A percentile compares a stretch with the other conserved stretches of the same genome.
phyloP scores from a whole-genome alignment of 1,284 basidiomycete species.

The Melampsora larici-populina region DNA sequence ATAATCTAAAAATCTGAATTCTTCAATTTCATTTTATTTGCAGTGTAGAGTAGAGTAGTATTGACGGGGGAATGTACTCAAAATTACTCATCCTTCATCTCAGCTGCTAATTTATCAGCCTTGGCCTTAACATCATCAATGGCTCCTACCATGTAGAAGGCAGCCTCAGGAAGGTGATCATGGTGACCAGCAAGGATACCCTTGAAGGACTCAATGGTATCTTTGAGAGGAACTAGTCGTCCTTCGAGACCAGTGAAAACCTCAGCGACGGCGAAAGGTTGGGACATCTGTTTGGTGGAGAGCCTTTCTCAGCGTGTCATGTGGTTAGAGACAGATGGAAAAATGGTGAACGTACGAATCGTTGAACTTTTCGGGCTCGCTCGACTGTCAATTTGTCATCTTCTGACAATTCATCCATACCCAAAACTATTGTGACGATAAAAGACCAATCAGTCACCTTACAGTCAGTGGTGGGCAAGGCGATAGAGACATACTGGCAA shows the following conservation, averaged over 20 bases:
- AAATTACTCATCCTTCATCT: constrained; percentile 59
- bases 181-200: constrained; percentile 87
- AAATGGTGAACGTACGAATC: constrained; percentile 35
- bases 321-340: constrained; percentile 44
- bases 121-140: constrained; percentile 94
- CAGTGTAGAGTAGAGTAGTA: not conserved
- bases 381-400: constrained; percentile 97
- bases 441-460: constrained; percentile 59
- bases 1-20: not conserved
- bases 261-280: constrained; percentile 98
- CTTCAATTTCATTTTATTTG: not conserved
- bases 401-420: constrained; percentile 99
- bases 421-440: constrained; percentile 73
- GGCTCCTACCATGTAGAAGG: constrained; percentile 65
- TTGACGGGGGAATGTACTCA: not conserved
- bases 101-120: constrained; percentile 92
- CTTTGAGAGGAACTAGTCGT: constrained; percentile 87
- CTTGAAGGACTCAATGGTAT: constrained; percentile 88
- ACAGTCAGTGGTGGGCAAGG: not conserved
- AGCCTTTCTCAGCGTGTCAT: constrained; percentile 47
- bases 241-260: constrained; percentile 99
- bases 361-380: constrained; percentile 61
- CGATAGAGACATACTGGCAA: constrained; percentile 54
- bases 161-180: constrained; percentile 82
- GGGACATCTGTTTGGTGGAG: constrained; percentile 72